phyloP scores from a whole-genome alignment of 192 early-diverging fungal genomes.

The Gryganskiella cystojenkinii region DNA sequence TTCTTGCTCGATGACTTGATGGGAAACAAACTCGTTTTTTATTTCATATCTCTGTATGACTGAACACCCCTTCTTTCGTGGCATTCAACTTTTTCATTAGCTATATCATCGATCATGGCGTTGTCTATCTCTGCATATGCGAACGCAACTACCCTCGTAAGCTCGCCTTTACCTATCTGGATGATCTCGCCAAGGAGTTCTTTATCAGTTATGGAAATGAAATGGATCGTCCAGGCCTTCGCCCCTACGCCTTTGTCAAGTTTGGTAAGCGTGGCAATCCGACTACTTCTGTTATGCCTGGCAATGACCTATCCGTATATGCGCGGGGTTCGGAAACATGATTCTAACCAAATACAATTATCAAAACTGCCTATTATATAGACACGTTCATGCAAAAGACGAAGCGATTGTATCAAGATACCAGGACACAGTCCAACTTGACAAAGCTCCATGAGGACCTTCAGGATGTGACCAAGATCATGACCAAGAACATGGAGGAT shows the following conservation, averaged over 20 bases:
- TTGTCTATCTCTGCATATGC: constrained; percentile 95
- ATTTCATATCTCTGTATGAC: not conserved
- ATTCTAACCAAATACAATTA: not conserved
- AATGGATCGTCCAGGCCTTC: constrained; percentile 79
- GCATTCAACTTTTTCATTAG: constrained; percentile 51
- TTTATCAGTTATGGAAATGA: constrained; percentile 92
- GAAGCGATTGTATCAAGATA: constrained; percentile 96
- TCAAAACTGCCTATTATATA: constrained; percentile 24
- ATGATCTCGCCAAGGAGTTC: constrained; percentile 96
- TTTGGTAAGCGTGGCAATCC: constrained; percentile 70
- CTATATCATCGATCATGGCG: constrained; percentile 93
- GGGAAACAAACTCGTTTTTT: not conserved
- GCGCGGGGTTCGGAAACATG: too few relatives aligned
- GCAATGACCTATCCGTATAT: too few relatives aligned
- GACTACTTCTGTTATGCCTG: not conserved
- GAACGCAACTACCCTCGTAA: constrained; percentile 92
- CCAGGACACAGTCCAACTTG: constrained; percentile 91
- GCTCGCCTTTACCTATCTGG: constrained; percentile 94
- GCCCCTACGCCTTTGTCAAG: constrained; percentile 98
- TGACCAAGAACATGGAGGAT: constrained; percentile 99
- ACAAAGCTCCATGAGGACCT: constrained; percentile 95
- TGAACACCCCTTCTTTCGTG: not conserved
- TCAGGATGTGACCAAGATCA: constrained; percentile 95
- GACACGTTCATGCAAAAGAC: constrained; percentile 99
- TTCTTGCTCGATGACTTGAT: not conserved